These are phyloP conservation scores for Paramecium tetraurelia DNA, from an alignment of 73 alveolate species.

Conservation along the genomic window DNA sequence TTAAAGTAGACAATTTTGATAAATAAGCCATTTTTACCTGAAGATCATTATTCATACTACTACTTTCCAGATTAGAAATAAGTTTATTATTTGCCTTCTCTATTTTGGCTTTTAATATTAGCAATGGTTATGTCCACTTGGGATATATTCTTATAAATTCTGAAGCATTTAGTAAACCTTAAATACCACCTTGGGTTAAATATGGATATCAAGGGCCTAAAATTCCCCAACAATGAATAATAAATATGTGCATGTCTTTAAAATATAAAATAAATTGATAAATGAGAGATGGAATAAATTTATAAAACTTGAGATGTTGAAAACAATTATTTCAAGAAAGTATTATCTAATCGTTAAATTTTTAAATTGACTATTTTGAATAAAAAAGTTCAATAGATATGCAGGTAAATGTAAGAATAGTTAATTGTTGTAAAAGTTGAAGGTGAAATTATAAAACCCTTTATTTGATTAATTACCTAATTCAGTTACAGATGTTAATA, in stretches of 20 bases:
- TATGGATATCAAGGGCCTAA: conserved; percentile 22
- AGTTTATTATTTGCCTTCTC: conserved; percentile 36
- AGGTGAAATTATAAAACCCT: too few species aligned
- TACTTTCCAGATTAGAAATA: conserved; percentile 39
- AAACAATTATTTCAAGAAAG: too few species aligned
- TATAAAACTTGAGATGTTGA: too few species aligned
- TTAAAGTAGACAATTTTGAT: neutral
- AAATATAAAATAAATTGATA: too few species aligned
- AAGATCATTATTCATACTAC: conserved; percentile 31
- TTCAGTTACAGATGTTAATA: too few species aligned
- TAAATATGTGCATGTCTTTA: neutral
- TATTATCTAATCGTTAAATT: too few species aligned
- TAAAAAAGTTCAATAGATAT: too few species aligned
- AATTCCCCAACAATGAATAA: neutral
- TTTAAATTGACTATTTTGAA: too few species aligned
- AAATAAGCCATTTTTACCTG: conserved; percentile 35
- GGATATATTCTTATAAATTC: conserved; percentile 37
- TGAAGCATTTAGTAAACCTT: conserved; percentile 21
- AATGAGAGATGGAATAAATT: too few species aligned
- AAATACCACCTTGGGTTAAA: conserved; percentile 10
- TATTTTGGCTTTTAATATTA: neutral
- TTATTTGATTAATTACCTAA: too few species aligned
- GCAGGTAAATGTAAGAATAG: too few species aligned
- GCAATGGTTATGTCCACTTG: neutral
- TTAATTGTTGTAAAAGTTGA: too few species aligned